Percentiles rank a stretch among this genome's conserved stretches.
These are phyloP conservation scores for Colletotrichum sp. DNA, from an alignment of 2,329 filamentous ascomycete genomes.

Conservation along the genomic window DNA sequence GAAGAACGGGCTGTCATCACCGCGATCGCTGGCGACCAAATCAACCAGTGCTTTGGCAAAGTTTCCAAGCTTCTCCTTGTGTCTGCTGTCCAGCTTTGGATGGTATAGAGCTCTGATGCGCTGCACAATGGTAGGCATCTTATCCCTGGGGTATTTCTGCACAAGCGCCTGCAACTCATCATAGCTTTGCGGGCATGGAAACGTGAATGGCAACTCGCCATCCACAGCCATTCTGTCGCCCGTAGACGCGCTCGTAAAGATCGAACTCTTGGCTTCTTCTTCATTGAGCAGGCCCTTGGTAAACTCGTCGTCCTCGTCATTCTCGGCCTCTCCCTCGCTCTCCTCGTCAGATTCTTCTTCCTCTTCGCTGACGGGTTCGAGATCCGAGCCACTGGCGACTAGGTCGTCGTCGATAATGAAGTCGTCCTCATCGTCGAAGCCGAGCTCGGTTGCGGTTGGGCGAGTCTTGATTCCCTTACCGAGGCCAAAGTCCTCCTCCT, in stretches of 20 bases:
- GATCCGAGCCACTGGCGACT: constrained; percentile 78
- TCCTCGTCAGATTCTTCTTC: constrained; percentile 53
- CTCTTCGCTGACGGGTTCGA: constrained; percentile 61
- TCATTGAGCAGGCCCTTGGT: constrained; percentile 69
- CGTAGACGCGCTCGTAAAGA: constrained; percentile 41
- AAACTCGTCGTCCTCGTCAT: constrained; percentile 70
- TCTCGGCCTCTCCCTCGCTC: constrained; percentile 34
- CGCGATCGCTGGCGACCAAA: constrained; percentile 50
- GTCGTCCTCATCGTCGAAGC: constrained; percentile 92
- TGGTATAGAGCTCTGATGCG: constrained; percentile 92
- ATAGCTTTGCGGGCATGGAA: constrained; percentile 81
- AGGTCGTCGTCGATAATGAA: constrained; percentile 91
- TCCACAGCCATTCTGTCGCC: constrained; percentile 47
- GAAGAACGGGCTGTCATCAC: constrained; percentile 58
- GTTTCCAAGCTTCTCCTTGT: constrained; percentile 79
- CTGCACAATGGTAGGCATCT: constrained; percentile 81
- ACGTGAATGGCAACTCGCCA: constrained; percentile 73
- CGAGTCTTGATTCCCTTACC: constrained; percentile 61
- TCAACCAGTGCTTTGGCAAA: constrained; percentile 72
- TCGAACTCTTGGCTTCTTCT: constrained; percentile 57
- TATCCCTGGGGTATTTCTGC: constrained; percentile 62
- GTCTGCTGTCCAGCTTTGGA: constrained; percentile 80
- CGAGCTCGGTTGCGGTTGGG: constrained; percentile 65
- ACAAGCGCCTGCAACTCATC: constrained; percentile 74
- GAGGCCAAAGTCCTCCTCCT: constrained; percentile 63